Conservation (phyloP, 1,284 basidiomycete genomes). For the Trichosporon sp. region DNA sequence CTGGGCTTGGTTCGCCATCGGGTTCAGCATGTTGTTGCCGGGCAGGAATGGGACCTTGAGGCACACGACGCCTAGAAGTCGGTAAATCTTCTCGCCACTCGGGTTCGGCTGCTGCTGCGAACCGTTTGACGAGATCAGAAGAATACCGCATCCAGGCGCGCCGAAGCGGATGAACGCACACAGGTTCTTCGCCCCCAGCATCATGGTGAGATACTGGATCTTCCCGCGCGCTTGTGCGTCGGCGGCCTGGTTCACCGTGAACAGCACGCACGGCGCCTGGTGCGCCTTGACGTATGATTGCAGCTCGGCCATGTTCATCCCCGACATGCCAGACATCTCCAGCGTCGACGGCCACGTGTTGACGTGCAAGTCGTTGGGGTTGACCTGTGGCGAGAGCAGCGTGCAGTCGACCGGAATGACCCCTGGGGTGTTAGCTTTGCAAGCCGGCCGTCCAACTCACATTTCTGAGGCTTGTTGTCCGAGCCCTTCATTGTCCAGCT, state of each 20-base stretch:
- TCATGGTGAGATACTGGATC: constrained; percentile 29
- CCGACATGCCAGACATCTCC: constrained; percentile 30
- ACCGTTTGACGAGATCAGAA: constrained; percentile 31
- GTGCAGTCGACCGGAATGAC: constrained; percentile 32
- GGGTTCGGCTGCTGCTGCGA: constrained; percentile 18
- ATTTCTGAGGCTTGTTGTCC: constrained; percentile 26
- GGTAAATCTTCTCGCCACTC: constrained; percentile 25
- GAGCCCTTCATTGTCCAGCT: constrained; percentile 29
- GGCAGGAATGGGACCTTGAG: constrained; percentile 25
- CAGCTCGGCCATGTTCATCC: constrained; percentile 32
- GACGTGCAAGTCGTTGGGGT: constrained; percentile 25
- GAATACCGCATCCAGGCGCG: constrained; percentile 32
- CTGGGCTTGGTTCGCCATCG: constrained; percentile 20
- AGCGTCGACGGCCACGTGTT: constrained; percentile 31
- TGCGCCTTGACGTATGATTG: constrained; percentile 32
- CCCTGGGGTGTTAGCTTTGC: constrained; percentile 21
- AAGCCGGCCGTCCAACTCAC: background rate
- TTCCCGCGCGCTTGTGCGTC: constrained; percentile 26
- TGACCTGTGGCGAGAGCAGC: constrained; percentile 25
- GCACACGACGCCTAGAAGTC: constrained; percentile 37
- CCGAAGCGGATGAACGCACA: constrained; percentile 35
- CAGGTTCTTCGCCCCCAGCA: constrained; percentile 29
- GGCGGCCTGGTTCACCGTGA: constrained; percentile 21
- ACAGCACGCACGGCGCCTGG: constrained; percentile 33
- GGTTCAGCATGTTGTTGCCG: background rate